Conservation (phyloP, 129 eudicot species). For the Saposhnikovia divaricata region DNA sequence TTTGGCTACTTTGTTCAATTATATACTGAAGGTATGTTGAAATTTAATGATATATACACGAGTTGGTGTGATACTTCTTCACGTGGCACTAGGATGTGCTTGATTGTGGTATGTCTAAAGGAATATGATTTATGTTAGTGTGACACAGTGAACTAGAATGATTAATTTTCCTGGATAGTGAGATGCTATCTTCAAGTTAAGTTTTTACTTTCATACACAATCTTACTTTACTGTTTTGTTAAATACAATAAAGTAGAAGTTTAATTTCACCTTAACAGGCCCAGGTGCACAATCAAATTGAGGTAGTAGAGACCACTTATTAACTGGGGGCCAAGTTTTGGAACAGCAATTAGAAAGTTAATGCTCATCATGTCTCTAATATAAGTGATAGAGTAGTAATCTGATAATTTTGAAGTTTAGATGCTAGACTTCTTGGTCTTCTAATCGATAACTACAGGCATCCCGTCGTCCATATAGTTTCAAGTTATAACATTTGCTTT, state of each 20-base stretch:
- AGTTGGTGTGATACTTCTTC: too few relatives aligned
- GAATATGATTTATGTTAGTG: too few relatives aligned
- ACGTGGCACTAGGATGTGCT: too few relatives aligned
- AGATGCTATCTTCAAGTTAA: too few relatives aligned
- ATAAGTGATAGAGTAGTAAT: not conserved
- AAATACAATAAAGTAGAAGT: not conserved
- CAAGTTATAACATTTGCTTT: not conserved
- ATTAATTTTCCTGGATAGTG: too few relatives aligned
- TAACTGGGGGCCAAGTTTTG: not conserved
- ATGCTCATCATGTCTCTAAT: not conserved
- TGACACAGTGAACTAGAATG: too few relatives aligned
- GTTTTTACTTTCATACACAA: too few relatives aligned
- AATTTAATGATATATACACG: too few relatives aligned
- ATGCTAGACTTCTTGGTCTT: not conserved
- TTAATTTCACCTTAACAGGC: not conserved
- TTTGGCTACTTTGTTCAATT: too few relatives aligned
- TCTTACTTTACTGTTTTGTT: not conserved
- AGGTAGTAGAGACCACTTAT: not conserved
- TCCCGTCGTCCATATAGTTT: not conserved
- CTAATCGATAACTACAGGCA: too few relatives aligned
- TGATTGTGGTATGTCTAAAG: too few relatives aligned
- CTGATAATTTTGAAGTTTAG: not conserved
- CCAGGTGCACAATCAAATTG: not conserved
- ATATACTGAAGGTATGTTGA: too few relatives aligned
- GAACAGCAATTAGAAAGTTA: not conserved